A percentile compares a stretch with the other conserved stretches of the same genome.
Conservation (phyloP, 805 yeast genomes). For the Spathaspora arborariae region DNA sequence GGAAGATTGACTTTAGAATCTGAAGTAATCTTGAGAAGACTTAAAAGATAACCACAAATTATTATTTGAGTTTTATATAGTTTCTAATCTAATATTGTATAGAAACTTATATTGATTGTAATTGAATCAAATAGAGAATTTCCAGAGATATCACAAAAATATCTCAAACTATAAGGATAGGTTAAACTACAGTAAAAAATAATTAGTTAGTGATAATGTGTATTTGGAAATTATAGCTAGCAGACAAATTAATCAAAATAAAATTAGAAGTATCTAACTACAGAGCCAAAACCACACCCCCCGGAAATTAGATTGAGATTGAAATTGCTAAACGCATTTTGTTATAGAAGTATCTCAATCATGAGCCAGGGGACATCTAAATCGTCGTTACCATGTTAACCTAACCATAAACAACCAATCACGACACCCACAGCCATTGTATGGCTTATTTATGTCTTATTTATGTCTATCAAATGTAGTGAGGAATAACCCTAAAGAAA, state of each 20-base stretch:
- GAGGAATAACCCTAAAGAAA: background rate
- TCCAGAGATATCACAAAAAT: too few species aligned
- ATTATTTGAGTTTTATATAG: too few species aligned
- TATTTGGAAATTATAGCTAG: constrained; percentile 1
- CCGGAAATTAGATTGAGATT: background rate
- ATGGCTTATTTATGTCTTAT: background rate
- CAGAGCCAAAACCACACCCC: background rate
- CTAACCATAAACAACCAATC: background rate
- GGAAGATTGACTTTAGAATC: too few species aligned
- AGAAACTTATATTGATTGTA: too few species aligned
- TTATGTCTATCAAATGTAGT: background rate
- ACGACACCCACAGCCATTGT: background rate
- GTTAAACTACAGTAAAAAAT: background rate
- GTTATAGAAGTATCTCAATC: constrained; percentile 1
- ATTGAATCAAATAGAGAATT: too few species aligned
- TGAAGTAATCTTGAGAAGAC: too few species aligned
- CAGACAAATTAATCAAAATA: background rate
- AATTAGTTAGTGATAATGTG: background rate
- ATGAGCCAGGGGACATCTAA: constrained; percentile 1
- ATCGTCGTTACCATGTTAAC: background rate
- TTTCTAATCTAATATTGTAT: too few species aligned
- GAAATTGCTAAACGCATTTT: background rate
- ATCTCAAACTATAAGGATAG: too few species aligned
- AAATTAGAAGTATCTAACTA: constrained; percentile 1
- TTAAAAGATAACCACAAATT: too few species aligned